Percentiles rank a stretch among this genome's conserved stretches.
These are phyloP conservation scores for Thielaviopsis punctulata DNA, from an alignment of 2,329 filamentous ascomycete species.

Conservation along the genomic window DNA sequence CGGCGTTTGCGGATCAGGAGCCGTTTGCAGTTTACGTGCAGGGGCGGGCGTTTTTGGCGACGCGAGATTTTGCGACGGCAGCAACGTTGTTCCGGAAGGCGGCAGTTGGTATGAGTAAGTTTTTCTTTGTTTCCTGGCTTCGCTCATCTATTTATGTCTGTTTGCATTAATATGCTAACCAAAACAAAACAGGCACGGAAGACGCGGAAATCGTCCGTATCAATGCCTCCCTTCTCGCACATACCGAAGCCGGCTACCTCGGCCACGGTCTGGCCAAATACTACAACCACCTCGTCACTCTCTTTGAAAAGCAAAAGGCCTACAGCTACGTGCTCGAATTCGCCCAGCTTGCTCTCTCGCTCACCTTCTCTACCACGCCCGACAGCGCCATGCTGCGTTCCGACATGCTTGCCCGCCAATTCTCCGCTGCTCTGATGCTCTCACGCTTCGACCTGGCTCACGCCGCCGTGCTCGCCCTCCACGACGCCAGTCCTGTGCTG, in stretches of 20 bases:
- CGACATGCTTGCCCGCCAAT: conserved; percentile 68
- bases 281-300: conserved; percentile 65
- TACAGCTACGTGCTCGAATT: conserved; percentile 76
- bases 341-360: conserved; percentile 56
- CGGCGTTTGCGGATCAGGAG: conserved; percentile 37
- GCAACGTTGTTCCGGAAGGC: conserved; percentile 65
- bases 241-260: conserved; percentile 52
- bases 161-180: conserved; percentile 1
- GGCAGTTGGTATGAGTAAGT: conserved; percentile 65
- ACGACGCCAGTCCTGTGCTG: conserved; percentile 42
- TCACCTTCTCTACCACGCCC: conserved; percentile 23
- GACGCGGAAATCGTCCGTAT: conserved; percentile 28
- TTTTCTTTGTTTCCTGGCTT: neutral
- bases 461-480: conserved; percentile 56
- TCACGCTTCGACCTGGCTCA: conserved; percentile 73
- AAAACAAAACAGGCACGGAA: conserved; percentile 23
- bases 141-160: too few relatives aligned
- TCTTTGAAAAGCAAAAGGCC: conserved; percentile 64
- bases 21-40: conserved; percentile 65
- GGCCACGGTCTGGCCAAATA: conserved; percentile 66
- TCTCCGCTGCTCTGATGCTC: conserved; percentile 63
- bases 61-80: conserved; percentile 57
- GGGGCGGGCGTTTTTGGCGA: conserved; percentile 58
- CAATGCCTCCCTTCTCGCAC: conserved; percentile 46
- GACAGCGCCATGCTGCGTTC: conserved; percentile 23